phyloP scores from a whole-genome alignment of 345 rosid species.

The Murraya koenigii region DNA sequence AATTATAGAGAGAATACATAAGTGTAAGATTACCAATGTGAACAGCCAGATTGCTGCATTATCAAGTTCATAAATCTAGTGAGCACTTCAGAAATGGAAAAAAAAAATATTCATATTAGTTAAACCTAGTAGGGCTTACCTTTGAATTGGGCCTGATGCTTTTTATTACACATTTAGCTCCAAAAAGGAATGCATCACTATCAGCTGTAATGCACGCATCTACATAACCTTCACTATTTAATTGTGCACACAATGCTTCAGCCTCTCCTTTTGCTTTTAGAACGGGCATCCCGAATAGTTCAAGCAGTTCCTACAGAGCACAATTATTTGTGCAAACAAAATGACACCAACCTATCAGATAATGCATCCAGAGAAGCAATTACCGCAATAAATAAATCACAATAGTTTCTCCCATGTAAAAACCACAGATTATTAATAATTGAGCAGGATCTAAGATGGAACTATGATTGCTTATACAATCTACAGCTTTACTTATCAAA shows the following conservation, averaged over 20 bases:
- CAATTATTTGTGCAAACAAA: not conserved
- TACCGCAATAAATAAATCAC: not conserved
- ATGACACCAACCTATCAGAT: not conserved
- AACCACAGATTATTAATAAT: not conserved
- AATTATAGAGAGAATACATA: not conserved
- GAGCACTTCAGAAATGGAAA: not conserved
- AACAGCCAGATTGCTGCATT: not conserved
- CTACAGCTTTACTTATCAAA: not conserved
- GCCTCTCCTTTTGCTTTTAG: slow-evolving; percentile 81
- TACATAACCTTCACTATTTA: slow-evolving; percentile 69
- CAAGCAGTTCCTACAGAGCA: slow-evolving; percentile 61
- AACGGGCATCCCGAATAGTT: slow-evolving; percentile 86
- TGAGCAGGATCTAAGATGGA: not conserved
- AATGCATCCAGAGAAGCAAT: not conserved
- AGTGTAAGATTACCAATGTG: not conserved
- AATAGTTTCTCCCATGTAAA: not conserved
- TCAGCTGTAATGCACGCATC: slow-evolving; percentile 94
- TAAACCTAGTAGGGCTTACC: slow-evolving; percentile 36
- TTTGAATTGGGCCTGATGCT: slow-evolving; percentile 64
- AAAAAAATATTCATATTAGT: not conserved
- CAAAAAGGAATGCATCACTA: slow-evolving; percentile 91
- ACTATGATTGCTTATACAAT: not conserved
- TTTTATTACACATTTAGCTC: slow-evolving; percentile 83
- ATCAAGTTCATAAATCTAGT: not conserved
- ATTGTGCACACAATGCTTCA: slow-evolving; percentile 88